Conservation (phyloP, 345 rosid genomes). For the Laguncularia racemosa region DNA sequence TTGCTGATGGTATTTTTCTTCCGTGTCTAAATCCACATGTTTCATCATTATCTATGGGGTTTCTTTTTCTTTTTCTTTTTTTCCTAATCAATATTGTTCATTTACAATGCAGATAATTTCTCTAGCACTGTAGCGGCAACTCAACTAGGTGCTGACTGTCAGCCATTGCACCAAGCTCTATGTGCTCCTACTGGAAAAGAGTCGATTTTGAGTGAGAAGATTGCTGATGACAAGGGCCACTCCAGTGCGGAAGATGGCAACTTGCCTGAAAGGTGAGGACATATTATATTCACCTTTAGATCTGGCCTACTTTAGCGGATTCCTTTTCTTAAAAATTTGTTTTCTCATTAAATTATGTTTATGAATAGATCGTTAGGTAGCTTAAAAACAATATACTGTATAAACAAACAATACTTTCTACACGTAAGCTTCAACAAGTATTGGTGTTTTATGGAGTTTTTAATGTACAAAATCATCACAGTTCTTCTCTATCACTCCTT, state of each 20-base stretch:
- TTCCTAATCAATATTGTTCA: neutral
- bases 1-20: constrained; percentile 21
- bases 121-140: constrained; percentile 19
- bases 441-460: neutral
- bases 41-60: too few relatives aligned
- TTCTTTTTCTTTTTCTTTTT: too few relatives aligned
- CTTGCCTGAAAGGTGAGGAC: constrained; percentile 33
- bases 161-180: constrained; percentile 15
- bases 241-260: constrained; percentile 19
- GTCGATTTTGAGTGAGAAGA: constrained; percentile 20
- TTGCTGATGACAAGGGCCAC: constrained; percentile 27
- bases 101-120: constrained; percentile 34
- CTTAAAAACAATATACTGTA: too few relatives aligned
- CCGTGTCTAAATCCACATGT: neutral
- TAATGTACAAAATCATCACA: too few relatives aligned
- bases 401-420: too few relatives aligned
- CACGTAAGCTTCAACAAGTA: too few relatives aligned
- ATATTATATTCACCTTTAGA: neutral
- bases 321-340: neutral
- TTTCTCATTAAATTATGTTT: too few relatives aligned
- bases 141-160: constrained; percentile 12
- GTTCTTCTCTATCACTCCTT: too few relatives aligned
- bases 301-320: neutral
- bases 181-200: constrained; percentile 17
- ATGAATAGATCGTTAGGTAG: too few relatives aligned